Percentiles rank a stretch among this genome's conserved stretches.
Conservation (phyloP, 1,284 basidiomycete genomes). For the Fistulina hepatica region DNA sequence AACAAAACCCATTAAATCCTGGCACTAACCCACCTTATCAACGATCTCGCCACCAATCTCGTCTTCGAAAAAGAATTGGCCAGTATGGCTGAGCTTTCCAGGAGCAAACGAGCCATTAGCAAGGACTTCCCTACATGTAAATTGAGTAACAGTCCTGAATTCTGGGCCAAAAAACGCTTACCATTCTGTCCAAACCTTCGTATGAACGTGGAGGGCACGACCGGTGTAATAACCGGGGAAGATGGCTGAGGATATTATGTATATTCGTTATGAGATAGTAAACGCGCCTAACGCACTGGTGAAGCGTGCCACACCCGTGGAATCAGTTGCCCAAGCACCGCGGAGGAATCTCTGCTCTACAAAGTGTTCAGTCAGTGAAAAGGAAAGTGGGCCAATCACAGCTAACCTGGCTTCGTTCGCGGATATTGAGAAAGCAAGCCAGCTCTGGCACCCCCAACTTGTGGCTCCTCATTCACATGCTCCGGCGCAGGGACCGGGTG, state of each 20-base stretch:
- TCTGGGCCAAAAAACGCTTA: neutral
- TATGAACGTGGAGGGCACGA: slow-evolving; percentile 41
- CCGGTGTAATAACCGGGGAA: slow-evolving; percentile 59
- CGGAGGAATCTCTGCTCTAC: slow-evolving; percentile 44
- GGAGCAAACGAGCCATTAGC: slow-evolving; percentile 35
- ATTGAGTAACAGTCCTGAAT: neutral
- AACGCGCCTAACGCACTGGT: slow-evolving; percentile 26
- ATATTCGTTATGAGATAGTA: neutral
- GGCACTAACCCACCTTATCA: slow-evolving; percentile 27
- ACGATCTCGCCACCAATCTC: slow-evolving; percentile 35
- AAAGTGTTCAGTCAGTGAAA: too few relatives aligned
- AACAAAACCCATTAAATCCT: neutral
- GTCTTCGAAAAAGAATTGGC: slow-evolving; percentile 60
- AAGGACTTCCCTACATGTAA: slow-evolving; percentile 19
- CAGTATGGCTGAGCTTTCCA: slow-evolving; percentile 40
- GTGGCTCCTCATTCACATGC: slow-evolving; percentile 31
- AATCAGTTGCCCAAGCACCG: slow-evolving; percentile 58
- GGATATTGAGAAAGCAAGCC: slow-evolving; percentile 33
- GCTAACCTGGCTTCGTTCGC: too few relatives aligned
- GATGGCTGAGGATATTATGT: slow-evolving; percentile 29
- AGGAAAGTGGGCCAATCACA: too few relatives aligned
- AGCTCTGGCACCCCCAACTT: slow-evolving; percentile 31
- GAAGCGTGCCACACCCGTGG: slow-evolving; percentile 56
- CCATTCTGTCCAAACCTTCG: slow-evolving; percentile 33
- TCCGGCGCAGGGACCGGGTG: slow-evolving; percentile 33